Base-by-base conservation (phyloP, 768 basidiomycete genomes). In the Mrakia hoshinonis region DNA sequence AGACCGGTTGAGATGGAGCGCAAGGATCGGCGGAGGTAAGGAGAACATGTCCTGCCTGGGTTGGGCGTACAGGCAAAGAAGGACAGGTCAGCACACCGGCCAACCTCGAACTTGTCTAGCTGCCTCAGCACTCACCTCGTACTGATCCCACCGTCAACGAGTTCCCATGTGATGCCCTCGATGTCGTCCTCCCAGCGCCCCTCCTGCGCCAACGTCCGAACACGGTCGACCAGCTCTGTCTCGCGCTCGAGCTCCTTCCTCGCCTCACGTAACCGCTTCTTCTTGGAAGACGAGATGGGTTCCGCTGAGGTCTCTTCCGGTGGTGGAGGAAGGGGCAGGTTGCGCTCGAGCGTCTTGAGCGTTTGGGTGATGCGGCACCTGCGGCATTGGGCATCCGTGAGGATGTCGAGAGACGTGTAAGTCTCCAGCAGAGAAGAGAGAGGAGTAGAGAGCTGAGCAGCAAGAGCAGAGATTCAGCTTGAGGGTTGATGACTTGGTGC, bases 331-430 rank as follows among this genome's bases (percentile, higher is more conserved):
- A 62, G 24, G 22, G 61, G 49, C 4, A 67, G 81, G 68, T 94
- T 92, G 11, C 84, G 79, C 49, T 81, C 62, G 79, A 68, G 94
- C 82, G 60, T 87, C 83, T 61, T 81, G 81, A 74, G 85, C 0
- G 96, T 98, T 22, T 88, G 87, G 6, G 87, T 81, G 73, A 98
- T 82, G 1, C 92, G 91, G 77, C 96, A 99, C 73, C 88, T 87
- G 26, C 93, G 87, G 80, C 96, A 99, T 34, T 92, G 86, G 75
- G 92, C 95, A 77, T 94, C 93, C n/a, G 85, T 85, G 58, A 99
- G 83, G 46, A 90, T 80, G 78, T 99, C 96, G 38, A 95, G 83
- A 13, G 87, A 84, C 36, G 92, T 95, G 79, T 94, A 96, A 54
- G 95, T 90, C 70, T 85, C 85, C 13, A 98, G 84, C 22, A 68